Evolutionary conservation across 768 basidiomycete species (phyloP).

Genomic region (Leucosporidium scottii): DNA sequence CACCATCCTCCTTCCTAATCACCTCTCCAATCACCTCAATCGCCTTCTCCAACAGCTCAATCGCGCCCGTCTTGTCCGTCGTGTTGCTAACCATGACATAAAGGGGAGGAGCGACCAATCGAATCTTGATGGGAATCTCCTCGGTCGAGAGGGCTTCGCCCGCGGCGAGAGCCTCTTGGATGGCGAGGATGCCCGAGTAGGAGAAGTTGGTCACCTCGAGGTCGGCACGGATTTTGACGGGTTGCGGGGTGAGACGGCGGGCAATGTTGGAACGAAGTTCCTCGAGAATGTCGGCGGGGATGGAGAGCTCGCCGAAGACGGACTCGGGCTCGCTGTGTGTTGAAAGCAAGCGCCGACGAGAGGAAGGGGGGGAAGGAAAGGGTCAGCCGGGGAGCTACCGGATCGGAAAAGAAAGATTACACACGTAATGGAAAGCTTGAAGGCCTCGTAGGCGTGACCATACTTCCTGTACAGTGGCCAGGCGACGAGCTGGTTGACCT

Average conservation of each 20-base stretch:
- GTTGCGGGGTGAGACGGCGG: constrained; percentile 90
- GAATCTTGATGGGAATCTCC: constrained; percentile 91
- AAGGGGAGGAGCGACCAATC: constrained; percentile 89
- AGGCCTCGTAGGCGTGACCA: constrained; percentile 94
- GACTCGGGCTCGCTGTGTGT: constrained; percentile 65
- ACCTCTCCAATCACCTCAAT: constrained; percentile 80
- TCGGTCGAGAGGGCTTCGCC: constrained; percentile 80
- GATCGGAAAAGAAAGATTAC: constrained; percentile 37
- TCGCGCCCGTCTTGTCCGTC: constrained; percentile 90
- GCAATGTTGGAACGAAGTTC: constrained; percentile 78
- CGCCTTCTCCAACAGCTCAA: constrained; percentile 86
- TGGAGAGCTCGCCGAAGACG: constrained; percentile 65
- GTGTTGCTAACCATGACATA: constrained; percentile 94
- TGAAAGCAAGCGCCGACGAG: not conserved
- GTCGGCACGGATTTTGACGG: constrained; percentile 96
- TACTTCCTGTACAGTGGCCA: constrained; percentile 92
- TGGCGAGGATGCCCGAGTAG: constrained; percentile 91
- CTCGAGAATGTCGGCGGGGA: constrained; percentile 52
- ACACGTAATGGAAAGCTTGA: constrained; percentile 90
- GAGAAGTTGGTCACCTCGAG: constrained; percentile 95
- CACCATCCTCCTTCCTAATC: constrained; percentile 81
- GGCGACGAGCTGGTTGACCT: constrained; percentile 78
- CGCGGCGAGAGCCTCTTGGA: constrained; percentile 79
- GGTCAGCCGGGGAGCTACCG: not conserved
- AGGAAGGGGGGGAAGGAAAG: not conserved